These are phyloP conservation scores for Venturia effusa DNA, from an alignment of 2,329 filamentous ascomycete genomes.

Conservation along the genomic window DNA sequence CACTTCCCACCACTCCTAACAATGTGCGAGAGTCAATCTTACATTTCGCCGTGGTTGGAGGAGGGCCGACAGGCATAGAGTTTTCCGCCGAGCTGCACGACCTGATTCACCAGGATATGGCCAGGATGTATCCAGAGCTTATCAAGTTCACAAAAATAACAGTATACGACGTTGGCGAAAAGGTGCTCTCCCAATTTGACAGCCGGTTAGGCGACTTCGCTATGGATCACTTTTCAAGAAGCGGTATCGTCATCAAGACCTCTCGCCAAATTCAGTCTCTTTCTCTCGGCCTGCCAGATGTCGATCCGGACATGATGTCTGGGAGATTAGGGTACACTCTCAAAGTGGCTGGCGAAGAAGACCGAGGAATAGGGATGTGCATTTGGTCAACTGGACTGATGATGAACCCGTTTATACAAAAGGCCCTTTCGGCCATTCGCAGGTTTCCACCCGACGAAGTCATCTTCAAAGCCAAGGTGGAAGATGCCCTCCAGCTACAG, in stretches of 20 bases:
- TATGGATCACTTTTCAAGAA: slow-evolving; percentile 53
- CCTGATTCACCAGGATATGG: slow-evolving; percentile 58
- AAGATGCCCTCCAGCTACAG: slow-evolving; percentile 11
- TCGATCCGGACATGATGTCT: slow-evolving; percentile 17
- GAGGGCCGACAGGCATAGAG: slow-evolving; percentile 63
- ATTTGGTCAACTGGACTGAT: slow-evolving; percentile 62
- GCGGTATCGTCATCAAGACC: slow-evolving; percentile 61
- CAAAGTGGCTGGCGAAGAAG: slow-evolving; percentile 54
- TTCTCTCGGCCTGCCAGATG: slow-evolving; percentile 38
- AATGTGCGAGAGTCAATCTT: slow-evolving; percentile 50
- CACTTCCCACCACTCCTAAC: slow-evolving; percentile 49
- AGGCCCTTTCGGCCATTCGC: slow-evolving; percentile 35
- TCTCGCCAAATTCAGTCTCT: slow-evolving; percentile 54
- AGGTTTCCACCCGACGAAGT: slow-evolving; percentile 14
- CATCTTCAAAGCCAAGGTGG: slow-evolving; percentile 19
- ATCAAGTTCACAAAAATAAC: slow-evolving; percentile 53
- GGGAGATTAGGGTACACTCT: slow-evolving; percentile 36
- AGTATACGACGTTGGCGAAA: slow-evolving; percentile 66
- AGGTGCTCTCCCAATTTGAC: slow-evolving; percentile 72
- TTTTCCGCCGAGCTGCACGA: slow-evolving; percentile 69
- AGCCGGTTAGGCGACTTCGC: slow-evolving; percentile 58
- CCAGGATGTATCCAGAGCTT: slow-evolving; percentile 53
- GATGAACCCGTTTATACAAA: slow-evolving; percentile 62
- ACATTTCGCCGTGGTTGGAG: slow-evolving; percentile 66
- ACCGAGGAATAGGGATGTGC: slow-evolving; percentile 50